Base-by-base conservation (phyloP, 1,139 yeast species). In the Kodamaea arcana region DNA sequence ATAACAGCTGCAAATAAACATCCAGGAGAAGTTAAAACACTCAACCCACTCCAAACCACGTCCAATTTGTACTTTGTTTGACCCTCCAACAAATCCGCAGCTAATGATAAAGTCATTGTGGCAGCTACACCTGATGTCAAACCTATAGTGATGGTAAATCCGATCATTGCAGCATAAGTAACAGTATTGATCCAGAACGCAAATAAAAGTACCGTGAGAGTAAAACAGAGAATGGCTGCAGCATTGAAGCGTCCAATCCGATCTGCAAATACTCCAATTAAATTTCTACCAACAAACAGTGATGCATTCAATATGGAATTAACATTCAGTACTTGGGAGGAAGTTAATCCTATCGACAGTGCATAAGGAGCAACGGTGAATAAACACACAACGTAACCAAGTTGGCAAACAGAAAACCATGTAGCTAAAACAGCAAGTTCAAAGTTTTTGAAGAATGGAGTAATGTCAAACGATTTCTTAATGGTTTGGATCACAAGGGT, bases 251-350 rank as follows among this genome's bases (percentile, higher is more conserved):
- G 62, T 1, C 94, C 94, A 32, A 64, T 53, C 24, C 45, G 57
- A 51, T 83, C 92, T 15, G 80, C 80, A 5, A 71, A 24, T 4
- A 62, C 39, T 0, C 94, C 94, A 54, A 80, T 62, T 1, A 58
- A 26, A 1, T 90, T 90, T 45, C 94, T 65, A 0, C 92, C 92
- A 13, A 83, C 43, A 3, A 69, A 56, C 54, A 82, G 88, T 1
- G 80, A 80, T 3, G 76, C 78, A 52, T 78, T 80, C 47, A 82
- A 59, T 8, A 80, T 54, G 0, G 87, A 80, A 4, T 85, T 78
- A 17, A 81, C 57, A 16, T 65, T 58, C 5, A 87, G 70, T 5
- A 80, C 86, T 45, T 82, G 80, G 14, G 65, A 51, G 24, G 68
- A 54, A 9, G 75, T 47, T 28, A 83, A 56, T 0, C 88, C 88